Conservation (phyloP, 1,284 basidiomycete species). For the Pterulicium gracile region DNA sequence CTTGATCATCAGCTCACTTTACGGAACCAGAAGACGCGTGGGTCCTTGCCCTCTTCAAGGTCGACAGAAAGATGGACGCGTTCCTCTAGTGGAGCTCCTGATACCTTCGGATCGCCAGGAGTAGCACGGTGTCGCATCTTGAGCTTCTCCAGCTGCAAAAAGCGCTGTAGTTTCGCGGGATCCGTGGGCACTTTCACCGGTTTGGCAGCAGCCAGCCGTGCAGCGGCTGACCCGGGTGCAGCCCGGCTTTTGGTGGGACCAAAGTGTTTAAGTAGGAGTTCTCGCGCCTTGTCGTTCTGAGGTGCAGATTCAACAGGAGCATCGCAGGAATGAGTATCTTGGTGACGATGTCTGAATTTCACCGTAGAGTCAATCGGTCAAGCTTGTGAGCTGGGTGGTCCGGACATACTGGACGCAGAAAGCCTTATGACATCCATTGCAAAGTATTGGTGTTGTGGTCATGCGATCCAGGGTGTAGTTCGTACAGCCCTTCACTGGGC, state of each 20-base stretch:
- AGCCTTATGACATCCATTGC: constrained; percentile 39
- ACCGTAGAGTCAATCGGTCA: constrained; percentile 8
- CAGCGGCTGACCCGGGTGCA: constrained; percentile 12
- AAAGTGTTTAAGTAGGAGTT: constrained; percentile 47
- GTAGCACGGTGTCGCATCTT: constrained; percentile 61
- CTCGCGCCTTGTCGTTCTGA: constrained; percentile 39
- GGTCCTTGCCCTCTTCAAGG: constrained; percentile 19
- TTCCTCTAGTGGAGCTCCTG: constrained; percentile 32
- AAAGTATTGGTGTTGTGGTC: constrained; percentile 24
- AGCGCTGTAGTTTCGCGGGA: constrained; percentile 42
- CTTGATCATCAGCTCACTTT: constrained; percentile 7
- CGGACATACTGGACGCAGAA: constrained; percentile 51
- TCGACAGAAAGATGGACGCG: constrained; percentile 45
- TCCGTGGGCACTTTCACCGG: constrained; percentile 29
- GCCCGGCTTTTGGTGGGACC: constrained; percentile 17
- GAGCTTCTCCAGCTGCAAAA: constrained; percentile 52
- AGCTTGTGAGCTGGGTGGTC: constrained; percentile 5
- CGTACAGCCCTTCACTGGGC: constrained; percentile 28
- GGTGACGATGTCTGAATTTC: constrained; percentile 43
- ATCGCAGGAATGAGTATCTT: constrained; percentile 42
- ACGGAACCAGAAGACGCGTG: constrained; percentile 5
- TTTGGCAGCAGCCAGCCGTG: constrained; percentile 10
- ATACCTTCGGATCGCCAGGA: constrained; percentile 50
- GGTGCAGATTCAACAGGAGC: constrained; percentile 10
- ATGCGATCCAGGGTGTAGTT: constrained; percentile 41